Evolutionary conservation across 108 stramenopile genomes (phyloP).

Genomic region (Discostella stelligeroides): DNA sequence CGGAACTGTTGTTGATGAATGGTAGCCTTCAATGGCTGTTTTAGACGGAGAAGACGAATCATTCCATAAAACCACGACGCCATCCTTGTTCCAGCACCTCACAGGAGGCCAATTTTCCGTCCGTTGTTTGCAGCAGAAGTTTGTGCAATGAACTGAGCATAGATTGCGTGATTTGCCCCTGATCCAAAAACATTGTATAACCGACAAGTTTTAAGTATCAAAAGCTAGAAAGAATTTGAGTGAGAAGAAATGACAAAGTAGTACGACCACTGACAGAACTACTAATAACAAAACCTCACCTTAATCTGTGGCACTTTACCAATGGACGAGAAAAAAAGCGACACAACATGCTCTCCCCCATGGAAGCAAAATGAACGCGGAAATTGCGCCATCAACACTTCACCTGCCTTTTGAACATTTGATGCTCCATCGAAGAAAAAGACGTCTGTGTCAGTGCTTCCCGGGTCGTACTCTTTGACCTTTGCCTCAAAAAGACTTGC

Average conservation of each 20-base stretch:
- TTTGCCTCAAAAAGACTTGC: neutral
- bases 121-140: conserved; percentile 10
- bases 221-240: conserved; percentile 2
- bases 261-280: no score
- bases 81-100: conserved; percentile 29
- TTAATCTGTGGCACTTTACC: conserved; percentile 5
- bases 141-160: conserved; percentile 23
- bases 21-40: conserved; percentile 8
- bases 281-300: no score
- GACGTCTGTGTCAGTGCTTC: conserved; percentile 9
- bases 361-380: conserved; percentile 12
- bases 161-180: neutral
- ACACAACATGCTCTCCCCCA: conserved; percentile 29
- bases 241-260: no score
- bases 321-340: conserved; percentile 13
- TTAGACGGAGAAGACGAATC: conserved; percentile 12
- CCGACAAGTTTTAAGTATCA: conserved; percentile 8
- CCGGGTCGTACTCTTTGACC: conserved; percentile 11
- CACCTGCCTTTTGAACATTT: conserved; percentile 27
- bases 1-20: conserved; percentile 11
- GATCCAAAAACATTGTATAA: no score
- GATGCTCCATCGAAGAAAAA: conserved; percentile 38
- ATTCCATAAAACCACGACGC: conserved; percentile 30
- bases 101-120: conserved; percentile 10
- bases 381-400: conserved; percentile 8